Conservation (phyloP, 2,329 filamentous ascomycete species). For the Talaromyces verruculosus region DNA sequence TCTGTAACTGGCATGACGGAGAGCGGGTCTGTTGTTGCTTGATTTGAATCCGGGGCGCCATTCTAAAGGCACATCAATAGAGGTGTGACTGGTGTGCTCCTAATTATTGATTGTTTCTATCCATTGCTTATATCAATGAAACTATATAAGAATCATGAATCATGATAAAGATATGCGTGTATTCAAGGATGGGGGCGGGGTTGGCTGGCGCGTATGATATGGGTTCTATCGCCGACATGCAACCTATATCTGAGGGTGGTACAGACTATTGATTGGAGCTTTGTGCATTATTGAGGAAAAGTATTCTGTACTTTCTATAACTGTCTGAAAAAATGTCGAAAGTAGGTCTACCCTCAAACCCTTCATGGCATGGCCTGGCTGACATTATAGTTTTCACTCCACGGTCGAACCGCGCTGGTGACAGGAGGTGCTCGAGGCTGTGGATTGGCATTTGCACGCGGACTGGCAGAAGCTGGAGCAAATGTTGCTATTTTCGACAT, state of each 20-base stretch:
- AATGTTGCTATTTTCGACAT: conserved; percentile 51
- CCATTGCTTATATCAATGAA: neutral
- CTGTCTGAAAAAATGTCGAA: neutral
- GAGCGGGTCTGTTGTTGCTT: conserved; percentile 37
- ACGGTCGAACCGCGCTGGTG: conserved; percentile 49
- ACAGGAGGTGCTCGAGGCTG: conserved; percentile 51
- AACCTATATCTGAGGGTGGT: neutral
- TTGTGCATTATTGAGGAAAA: neutral
- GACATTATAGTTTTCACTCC: conserved; percentile 48
- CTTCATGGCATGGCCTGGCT: neutral
- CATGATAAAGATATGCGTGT: neutral
- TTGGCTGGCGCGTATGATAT: neutral
- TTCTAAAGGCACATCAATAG: neutral
- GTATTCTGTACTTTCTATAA: neutral
- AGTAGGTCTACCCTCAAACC: neutral
- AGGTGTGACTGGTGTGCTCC: neutral
- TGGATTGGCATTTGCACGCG: conserved; percentile 48
- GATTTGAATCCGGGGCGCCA: conserved; percentile 49
- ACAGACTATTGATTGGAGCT: neutral
- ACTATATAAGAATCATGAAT: neutral
- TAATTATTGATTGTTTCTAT: neutral
- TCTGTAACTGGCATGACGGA: conserved; percentile 20
- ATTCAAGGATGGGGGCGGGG: conserved; percentile 2
- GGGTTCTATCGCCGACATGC: neutral
- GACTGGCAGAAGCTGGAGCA: conserved; percentile 49